A percentile compares a stretch with the other conserved stretches of the same genome.
phyloP scores from a whole-genome alignment of 352 stramenopile genomes.

The Phytophthora palmivora region DNA sequence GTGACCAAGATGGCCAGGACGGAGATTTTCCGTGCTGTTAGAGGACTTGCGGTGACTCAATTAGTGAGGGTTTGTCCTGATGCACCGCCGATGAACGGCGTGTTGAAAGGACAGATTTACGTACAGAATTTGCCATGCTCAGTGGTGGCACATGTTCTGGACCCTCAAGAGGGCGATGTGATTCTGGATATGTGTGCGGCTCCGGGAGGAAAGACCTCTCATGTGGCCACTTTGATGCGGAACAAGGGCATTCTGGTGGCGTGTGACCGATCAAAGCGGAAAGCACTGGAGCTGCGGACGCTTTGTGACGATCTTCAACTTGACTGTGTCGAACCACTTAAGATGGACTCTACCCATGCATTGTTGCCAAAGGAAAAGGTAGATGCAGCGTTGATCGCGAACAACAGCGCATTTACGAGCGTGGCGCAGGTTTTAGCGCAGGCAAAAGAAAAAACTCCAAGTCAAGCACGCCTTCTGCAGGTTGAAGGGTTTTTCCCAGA shows the following conservation, averaged over 20 bases:
- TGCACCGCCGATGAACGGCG: conserved; percentile 89
- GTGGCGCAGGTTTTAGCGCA: conserved; percentile 73
- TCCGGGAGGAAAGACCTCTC: conserved; percentile 94
- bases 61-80: conserved; percentile 80
- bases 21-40: conserved; percentile 77
- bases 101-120: conserved; percentile 88
- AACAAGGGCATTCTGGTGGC: conserved; percentile 88
- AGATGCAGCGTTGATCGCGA: conserved; percentile 6
- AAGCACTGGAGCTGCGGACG: conserved; percentile 78
- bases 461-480: conserved; percentile 72
- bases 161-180: conserved; percentile 83
- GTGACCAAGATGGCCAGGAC: conserved; percentile 77
- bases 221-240: conserved; percentile 92
- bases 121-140: conserved; percentile 95
- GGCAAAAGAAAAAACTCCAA: conserved; percentile 44
- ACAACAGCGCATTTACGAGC: conserved; percentile 33
- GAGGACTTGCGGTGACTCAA: conserved; percentile 69
- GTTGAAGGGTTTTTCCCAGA: conserved; percentile 91
- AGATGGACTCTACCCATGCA: conserved; percentile 91
- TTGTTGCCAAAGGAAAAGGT: conserved; percentile 62
- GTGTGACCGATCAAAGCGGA: conserved; percentile 93
- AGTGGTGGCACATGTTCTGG: conserved; percentile 90
- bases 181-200: conserved; percentile 96
- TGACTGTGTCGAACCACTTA: conserved; percentile 63
- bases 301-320: conserved; percentile 76